Evolutionary conservation across 2,329 filamentous ascomycete genomes (phyloP), one percentile per base, ranked within the genome.

Genomic region (Pyrenochaeta sp.): DNA sequence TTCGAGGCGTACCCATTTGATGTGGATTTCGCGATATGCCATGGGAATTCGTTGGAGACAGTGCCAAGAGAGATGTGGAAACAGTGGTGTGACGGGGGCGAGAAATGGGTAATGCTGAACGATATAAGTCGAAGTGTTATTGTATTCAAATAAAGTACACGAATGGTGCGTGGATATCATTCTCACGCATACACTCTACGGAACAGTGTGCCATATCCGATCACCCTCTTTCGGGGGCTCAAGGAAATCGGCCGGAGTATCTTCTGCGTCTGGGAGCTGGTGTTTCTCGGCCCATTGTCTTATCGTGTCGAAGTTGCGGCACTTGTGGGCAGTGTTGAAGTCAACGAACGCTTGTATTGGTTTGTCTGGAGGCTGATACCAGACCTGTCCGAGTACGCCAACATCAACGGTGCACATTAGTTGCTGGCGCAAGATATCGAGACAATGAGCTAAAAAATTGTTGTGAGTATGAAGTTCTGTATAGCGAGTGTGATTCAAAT

Each of bases 351-450:
- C 81, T 43, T 77, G 74, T 0, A 85, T 79, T 0, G 82, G 80
- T 8, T 78, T 72, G 1, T 78, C 65, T 0, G 85, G 81, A 28
- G 75, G 73, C 47, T 85, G 77, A 10, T 82, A 82, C 86, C 87
- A 89, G 1, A 89, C 82, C 64, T 89, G 86, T 7, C 86, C 86
- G 0, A 89, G 77, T 0, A 89, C 81, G 0, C 82, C 86, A 1
- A 85, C 82, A 62, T 89, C 87, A 37, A 84, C 78, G 27, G 83
- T 85, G 71, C 87, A 89, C 85, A 88, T 88, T 25, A 89, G 78
- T 19, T 87, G 84, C 66, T 89, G 87, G 0, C 86, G 85, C 43
- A 89, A 62, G 5, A 84, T 85, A 58, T 89, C 87, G 22, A 89
- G 79, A 53, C 87, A 89, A 58, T 89, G 86, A 3, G 83, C 69